phyloP scores from a whole-genome alignment of 192 early-diverging fungal species.

The Phycomyces blakesleeanus region DNA sequence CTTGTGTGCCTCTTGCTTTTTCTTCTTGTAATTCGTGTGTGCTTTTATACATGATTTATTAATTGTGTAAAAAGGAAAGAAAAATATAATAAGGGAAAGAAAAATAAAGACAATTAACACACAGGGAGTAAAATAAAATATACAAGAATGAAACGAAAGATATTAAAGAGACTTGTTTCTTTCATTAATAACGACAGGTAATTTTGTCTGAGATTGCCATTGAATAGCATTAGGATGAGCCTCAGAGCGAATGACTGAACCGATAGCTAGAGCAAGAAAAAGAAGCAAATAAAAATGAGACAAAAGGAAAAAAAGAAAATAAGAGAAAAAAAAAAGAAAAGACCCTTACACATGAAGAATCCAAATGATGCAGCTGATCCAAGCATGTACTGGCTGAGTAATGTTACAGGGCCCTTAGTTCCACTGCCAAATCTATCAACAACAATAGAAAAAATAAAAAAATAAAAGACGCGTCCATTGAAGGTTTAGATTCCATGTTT shows the following conservation, averaged over 20 bases:
- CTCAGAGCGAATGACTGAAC: constrained; percentile 52
- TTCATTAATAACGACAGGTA: neutral
- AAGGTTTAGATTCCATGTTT: neutral
- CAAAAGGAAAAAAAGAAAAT: neutral
- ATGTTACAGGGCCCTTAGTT: constrained; percentile 62
- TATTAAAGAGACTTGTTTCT: neutral
- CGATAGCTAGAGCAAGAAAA: constrained; percentile 32
- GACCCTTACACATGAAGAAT: constrained; percentile 71
- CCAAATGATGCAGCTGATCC: constrained; percentile 78
- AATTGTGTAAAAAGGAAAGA: too few species aligned
- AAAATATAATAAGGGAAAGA: too few species aligned
- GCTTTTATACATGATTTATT: too few species aligned
- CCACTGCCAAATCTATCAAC: constrained; percentile 65
- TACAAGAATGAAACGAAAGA: neutral
- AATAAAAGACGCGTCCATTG: neutral
- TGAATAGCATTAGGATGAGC: constrained; percentile 7
- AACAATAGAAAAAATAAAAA: neutral
- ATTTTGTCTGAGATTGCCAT: neutral
- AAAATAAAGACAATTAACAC: too few species aligned
- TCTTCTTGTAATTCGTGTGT: too few species aligned
- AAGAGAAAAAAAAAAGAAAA: neutral
- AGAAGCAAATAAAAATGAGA: neutral
- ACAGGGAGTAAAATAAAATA: neutral
- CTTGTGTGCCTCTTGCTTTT: too few species aligned
- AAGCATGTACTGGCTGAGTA: constrained; percentile 70